Percentiles rank a stretch among this genome's conserved stretches.
Evolutionary conservation across 2,329 filamentous ascomycete species (phyloP).

Genomic region (Fusarium paranaense): DNA sequence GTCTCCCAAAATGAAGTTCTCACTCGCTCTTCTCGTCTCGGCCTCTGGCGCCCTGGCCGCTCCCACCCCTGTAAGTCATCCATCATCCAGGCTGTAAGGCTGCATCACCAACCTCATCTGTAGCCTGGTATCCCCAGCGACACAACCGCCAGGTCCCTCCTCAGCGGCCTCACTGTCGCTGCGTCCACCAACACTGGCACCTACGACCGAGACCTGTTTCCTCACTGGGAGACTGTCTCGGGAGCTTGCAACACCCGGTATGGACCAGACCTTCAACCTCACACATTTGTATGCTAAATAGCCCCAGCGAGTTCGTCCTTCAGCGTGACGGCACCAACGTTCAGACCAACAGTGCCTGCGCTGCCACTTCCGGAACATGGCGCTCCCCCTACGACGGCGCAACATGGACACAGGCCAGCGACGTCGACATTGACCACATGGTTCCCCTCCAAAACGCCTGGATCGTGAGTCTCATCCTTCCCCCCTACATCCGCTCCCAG

Average conservation of each 20-base stretch:
- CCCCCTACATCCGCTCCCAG: neutral
- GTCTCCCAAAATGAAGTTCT: conserved; percentile 46
- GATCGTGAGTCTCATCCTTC: conserved; percentile 62
- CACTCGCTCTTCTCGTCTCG: conserved; percentile 42
- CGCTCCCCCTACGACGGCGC: conserved; percentile 78
- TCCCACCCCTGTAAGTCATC: conserved; percentile 43
- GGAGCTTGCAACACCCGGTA: conserved; percentile 77
- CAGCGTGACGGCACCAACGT: conserved; percentile 76
- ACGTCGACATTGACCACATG: conserved; percentile 87
- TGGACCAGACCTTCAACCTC: neutral
- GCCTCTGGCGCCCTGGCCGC: conserved; percentile 45
- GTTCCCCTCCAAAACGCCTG: conserved; percentile 85
- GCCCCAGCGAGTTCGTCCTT: conserved; percentile 16
- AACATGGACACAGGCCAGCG: conserved; percentile 74
- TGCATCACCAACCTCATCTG: neutral
- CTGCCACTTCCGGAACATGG: conserved; percentile 76
- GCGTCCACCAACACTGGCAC: conserved; percentile 63
- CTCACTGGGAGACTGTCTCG: conserved; percentile 74
- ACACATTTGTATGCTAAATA: conserved; percentile 11
- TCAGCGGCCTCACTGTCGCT: conserved; percentile 69
- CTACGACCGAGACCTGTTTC: conserved; percentile 77
- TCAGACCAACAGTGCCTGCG: conserved; percentile 68
- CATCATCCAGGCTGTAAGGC: neutral
- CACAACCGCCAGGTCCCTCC: conserved; percentile 66
- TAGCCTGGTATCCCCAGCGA: conserved; percentile 72